phyloP scores from a whole-genome alignment of 2,329 filamentous ascomycete species.

The Coniella lustricola region DNA sequence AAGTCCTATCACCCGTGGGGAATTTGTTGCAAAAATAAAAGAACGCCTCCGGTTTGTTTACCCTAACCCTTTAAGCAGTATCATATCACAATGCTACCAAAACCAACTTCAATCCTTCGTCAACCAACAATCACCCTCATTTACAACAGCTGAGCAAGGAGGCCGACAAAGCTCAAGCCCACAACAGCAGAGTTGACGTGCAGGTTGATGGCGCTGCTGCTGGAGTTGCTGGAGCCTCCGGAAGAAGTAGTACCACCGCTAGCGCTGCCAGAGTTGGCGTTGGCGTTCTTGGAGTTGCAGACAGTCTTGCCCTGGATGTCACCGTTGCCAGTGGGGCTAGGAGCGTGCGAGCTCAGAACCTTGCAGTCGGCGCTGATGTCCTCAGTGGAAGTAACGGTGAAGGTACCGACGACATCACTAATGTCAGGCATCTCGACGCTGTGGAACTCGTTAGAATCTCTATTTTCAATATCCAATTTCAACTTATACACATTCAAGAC shows the following conservation, averaged over 20 bases:
- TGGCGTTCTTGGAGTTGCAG: slow-evolving; percentile 44
- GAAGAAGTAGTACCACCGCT: slow-evolving; percentile 22
- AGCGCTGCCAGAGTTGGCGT: slow-evolving; percentile 44
- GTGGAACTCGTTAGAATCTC: slow-evolving; percentile 24
- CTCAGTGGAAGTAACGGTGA: slow-evolving; percentile 61
- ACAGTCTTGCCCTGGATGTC: slow-evolving; percentile 40
- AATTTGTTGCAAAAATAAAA: slow-evolving; percentile 17
- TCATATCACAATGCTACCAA: slow-evolving; percentile 13
- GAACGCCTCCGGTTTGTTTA: slow-evolving; percentile 18
- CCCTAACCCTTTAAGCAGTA: slow-evolving; percentile 15
- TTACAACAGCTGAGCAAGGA: slow-evolving; percentile 47
- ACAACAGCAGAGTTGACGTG: slow-evolving; percentile 42
- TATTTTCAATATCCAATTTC: not conserved
- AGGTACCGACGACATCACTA: slow-evolving; percentile 62
- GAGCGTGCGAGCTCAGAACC: slow-evolving; percentile 40
- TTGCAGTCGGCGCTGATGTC: slow-evolving; percentile 52
- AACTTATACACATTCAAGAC: slow-evolving; percentile 28
- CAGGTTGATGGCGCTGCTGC: slow-evolving; percentile 36
- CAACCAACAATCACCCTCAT: slow-evolving; percentile 6
- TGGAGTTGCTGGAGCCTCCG: slow-evolving; percentile 19
- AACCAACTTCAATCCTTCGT: slow-evolving; percentile 5
- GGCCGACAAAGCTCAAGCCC: slow-evolving; percentile 39
- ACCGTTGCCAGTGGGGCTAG: slow-evolving; percentile 31
- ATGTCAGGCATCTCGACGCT: slow-evolving; percentile 67
- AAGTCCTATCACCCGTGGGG: slow-evolving; percentile 16